Evolutionary conservation across 495 filamentous ascomycete species (phyloP), one percentile per base, ranked within the genome.

Genomic region (Durotheca rogersii): DNA sequence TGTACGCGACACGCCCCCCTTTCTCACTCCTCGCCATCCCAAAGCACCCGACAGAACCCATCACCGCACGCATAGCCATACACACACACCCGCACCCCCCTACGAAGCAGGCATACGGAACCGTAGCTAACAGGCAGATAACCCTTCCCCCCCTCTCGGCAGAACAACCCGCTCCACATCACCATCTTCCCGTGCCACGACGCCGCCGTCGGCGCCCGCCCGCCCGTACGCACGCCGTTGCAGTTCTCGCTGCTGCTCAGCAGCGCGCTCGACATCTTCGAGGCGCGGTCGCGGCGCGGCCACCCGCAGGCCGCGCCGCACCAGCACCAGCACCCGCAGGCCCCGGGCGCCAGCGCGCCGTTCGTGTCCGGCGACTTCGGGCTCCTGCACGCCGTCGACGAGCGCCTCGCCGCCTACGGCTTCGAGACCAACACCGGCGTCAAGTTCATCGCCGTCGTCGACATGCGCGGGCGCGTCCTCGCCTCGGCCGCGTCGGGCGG

Each of bases 161-260:
- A 98, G 93, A 94, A 96, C 72, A 95, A 95, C 67, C 93, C 92
- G 37, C 86, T 98, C 64, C 92, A 96, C 71, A 86, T 94, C 48
- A 81, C 87, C 35, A 78, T 96, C 64, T 96, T 96, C 69, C 87
- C 90, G 25, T 84, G 90, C 52, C 67, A 75, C 70, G 71, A 76
- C 56, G 54, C 68, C 19, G 31, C 61, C 31, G 71, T 70, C 50
- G 71, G 69, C 64, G 61, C 61, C 42, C 72, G 65, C 59, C 52
- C 61, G 19, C 76, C 72, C 60, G 77, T 76, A 38, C 77, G 71
- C 63, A 83, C 74, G 50, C 79, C 72, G 4, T 81, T 98, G 17
- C 87, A 94, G 61, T 96, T 92, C 76, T 89, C 88, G 31, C 91
- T 97, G 59, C 78, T 97, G 19, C 81, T 96, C 41, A 89, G 89